Evolutionary conservation across 306 rosid genomes (phyloP), one percentile per base, ranked within the genome.

Genomic region (Hippophae rhamnoides): DNA sequence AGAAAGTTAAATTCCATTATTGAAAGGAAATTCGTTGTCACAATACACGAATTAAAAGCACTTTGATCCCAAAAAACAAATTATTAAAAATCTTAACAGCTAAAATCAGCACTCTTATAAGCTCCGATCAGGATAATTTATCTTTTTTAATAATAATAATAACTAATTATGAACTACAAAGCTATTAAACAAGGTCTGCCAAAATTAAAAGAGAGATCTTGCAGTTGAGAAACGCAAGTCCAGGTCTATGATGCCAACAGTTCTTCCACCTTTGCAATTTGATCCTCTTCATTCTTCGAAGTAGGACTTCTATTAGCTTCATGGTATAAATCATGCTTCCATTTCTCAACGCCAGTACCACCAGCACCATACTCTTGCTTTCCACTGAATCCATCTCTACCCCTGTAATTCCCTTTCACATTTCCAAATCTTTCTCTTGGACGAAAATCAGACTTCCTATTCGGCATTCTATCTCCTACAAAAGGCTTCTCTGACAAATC

Each of bases 261-360:
- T 56, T 87, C 82, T 78, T 92, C 98, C 75, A 92, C 79, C 84
- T 85, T 81, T 11, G 98, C 96, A 69, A 87, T 83, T 73, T 87
- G 95, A 41, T 87, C 98, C 69, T 92, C 96, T 63, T 92, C 98
- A 60, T 75, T 92, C 80, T 79, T 92, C 5, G 84, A 86, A n/a
- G 77, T 62, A 7, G 95, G 84, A 48, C 87, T 87, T 61, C 80
- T 79, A 56, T 78, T 72, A 47, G 83, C 84, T 72, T 83, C 97
- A 46, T 86, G 81, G 78, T 73, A 92, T 74, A 92, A 60, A 68
- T 92, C 98, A 47, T 92, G 96, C 75, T 78, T 77, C 98, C 98
- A 92, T 72, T 92, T 92, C 71, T 87, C 95, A 43, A 62, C 60
- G 12, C 68, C 76, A 46, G 83, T 65, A 43, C 77, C 79, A 13